Percentiles rank a stretch among this genome's conserved stretches.
These are phyloP conservation scores for Termitomyces bulborhizus DNA, from an alignment of 768 basidiomycete genomes.

Conservation along the genomic window DNA sequence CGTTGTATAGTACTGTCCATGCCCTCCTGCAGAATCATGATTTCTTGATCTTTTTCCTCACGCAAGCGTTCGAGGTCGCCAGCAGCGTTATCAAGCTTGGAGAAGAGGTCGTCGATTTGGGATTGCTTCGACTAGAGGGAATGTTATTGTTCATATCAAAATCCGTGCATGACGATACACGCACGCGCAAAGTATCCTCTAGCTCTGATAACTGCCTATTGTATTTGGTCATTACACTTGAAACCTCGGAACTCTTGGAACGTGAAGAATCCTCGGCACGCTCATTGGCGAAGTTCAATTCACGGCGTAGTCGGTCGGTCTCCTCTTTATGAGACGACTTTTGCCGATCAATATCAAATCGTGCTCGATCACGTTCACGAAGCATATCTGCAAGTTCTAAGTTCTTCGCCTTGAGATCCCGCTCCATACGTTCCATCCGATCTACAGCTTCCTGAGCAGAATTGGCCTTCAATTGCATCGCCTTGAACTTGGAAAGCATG, in stretches of 20 bases:
- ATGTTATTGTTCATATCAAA: background rate
- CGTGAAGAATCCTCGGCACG: conserved; percentile 93
- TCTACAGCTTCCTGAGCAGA: conserved; percentile 98
- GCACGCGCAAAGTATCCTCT: conserved; percentile 89
- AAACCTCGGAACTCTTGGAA: conserved; percentile 91
- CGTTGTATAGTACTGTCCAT: conserved; percentile 91
- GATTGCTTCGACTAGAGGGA: conserved; percentile 77
- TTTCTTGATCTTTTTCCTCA: conserved; percentile 97
- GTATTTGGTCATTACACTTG: conserved; percentile 82
- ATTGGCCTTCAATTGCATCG: conserved; percentile 95
- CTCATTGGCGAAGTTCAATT: conserved; percentile 92
- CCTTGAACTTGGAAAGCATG: conserved; percentile 95
- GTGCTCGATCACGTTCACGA: conserved; percentile 89
- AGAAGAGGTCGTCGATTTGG: conserved; percentile 89
- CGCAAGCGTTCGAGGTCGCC: conserved; percentile 75
- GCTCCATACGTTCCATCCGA: conserved; percentile 98
- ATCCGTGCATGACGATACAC: conserved; percentile 17
- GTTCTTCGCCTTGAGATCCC: conserved; percentile 98
- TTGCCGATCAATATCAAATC: conserved; percentile 91
- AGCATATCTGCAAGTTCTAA: conserved; percentile 98
- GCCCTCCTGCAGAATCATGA: conserved; percentile 90
- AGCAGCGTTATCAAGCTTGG: conserved; percentile 68
- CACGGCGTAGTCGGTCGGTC: conserved; percentile 84
- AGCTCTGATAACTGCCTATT: conserved; percentile 94
- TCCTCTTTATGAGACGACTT: conserved; percentile 96